phyloP scores from a whole-genome alignment of 2,329 filamentous ascomycete species.

The Fusarium nodosum region DNA sequence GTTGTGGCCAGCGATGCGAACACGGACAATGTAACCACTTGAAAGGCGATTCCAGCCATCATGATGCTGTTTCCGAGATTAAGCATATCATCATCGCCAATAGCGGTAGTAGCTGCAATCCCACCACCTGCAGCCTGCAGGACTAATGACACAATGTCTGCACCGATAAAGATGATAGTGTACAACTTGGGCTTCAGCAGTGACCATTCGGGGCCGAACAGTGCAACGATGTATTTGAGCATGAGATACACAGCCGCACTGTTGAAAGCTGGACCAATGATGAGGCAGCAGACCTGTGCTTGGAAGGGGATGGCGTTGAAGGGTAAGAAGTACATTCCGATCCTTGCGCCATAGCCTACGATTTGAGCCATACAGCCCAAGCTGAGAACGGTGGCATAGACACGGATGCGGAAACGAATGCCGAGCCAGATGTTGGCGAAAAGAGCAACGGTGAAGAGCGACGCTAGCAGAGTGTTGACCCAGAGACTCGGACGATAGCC shows the following conservation, averaged over 20 bases:
- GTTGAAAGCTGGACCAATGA: constrained; percentile 26
- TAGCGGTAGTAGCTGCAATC: constrained; percentile 9
- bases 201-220: constrained; percentile 19
- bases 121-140: constrained; percentile 19
- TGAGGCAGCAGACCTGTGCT: constrained; percentile 14
- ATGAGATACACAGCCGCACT: constrained; percentile 27
- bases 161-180: constrained; percentile 26
- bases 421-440: constrained; percentile 12
- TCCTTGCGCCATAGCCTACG: constrained; percentile 4
- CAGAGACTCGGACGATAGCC: constrained; percentile 15
- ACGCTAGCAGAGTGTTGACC: neutral
- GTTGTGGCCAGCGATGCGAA: constrained; percentile 6
- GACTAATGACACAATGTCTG: constrained; percentile 5
- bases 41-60: constrained; percentile 21
- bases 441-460: neutral
- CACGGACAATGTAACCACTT: constrained; percentile 14
- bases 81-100: neutral
- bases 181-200: constrained; percentile 20
- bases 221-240: constrained; percentile 14
- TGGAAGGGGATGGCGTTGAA: constrained; percentile 16
- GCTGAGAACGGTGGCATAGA: constrained; percentile 14
- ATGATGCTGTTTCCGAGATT: constrained; percentile 10
- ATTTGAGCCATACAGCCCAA: constrained; percentile 8
- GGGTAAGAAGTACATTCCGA: constrained; percentile 18
- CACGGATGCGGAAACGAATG: constrained; percentile 7